Evolutionary conservation across 805 yeast species (phyloP), one percentile per base, ranked within the genome.

Genomic region (Saccharomycopsis schoenii): DNA sequence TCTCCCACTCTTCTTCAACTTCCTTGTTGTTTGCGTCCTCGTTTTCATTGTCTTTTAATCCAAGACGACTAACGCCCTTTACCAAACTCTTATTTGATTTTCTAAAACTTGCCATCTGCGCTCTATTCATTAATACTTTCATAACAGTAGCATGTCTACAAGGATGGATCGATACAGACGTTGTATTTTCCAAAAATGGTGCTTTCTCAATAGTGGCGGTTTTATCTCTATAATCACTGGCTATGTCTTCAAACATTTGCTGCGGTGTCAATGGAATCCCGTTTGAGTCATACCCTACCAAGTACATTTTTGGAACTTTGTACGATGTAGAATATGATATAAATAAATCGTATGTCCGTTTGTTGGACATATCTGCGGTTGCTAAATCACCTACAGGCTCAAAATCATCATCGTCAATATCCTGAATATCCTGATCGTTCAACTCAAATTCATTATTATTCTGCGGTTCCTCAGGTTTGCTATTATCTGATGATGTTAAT

Each of bases 121-220:
- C 90, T 64, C 85, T 77, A 61, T 83, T 86, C 80, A 94, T 83
- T 64, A 94, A 76, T 54, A 91, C 87, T 67, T 83, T 85, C 99
- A 94, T 94, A 21, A 94, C 99, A 47, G 86, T 83, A 1, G 98
- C 92, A 71, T 94, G 99, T 66, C 86, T 85, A 71, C 99, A 94
- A 1, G 99, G 99, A 71, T 94, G 99, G 58, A 94, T 93, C 8
- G 97, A 89, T 6, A 94, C 91, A 0, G 88, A 78, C 1, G 71
- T 67, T 0, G 94, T 87, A 68, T 85, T 83, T 56, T 81, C 83
- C 58, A 85, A 79, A 67, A 91, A 91, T 12, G 99, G 98, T 5
- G 96, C 85, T 65, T 83, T 83, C 72, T 94, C 99, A 62, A 94
- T 93, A 0, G 99, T 94, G 21, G 93, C 99, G 1, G 99, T 94